Base-by-base conservation (phyloP, 495 filamentous ascomycete species). In the Corynascus novoguineensis region DNA sequence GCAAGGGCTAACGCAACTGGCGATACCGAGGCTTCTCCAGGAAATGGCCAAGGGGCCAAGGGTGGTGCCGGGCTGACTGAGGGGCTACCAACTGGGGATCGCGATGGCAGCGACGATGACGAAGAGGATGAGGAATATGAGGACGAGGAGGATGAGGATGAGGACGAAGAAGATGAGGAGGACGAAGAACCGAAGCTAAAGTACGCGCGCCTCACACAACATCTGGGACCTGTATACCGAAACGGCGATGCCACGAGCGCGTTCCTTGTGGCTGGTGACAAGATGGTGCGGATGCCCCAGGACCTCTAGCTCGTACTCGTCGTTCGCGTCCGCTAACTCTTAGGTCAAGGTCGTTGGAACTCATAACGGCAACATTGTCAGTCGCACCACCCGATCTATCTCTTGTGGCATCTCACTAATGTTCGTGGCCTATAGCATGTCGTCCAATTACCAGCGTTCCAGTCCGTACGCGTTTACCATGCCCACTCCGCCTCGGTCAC, bases 171-270 rank as follows among this genome's bases (percentile, higher is more conserved):
- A 0, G 90, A 95, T 0, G 89, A 88, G 0, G 91, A 95, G 10
- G 92, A 97, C 8, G 92, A 96, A n/a, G 93, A 98, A 68, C 95
- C 93, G 47, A 87, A 84, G 64, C 79, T 98, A 61, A 97, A 98
- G 73, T 96, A 96, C 71, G 85, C 85, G 27, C 83, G 88, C 53
- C 71, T 97, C 55, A 97, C 93, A 14, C 85, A 83, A 48, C 84
- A 86, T 59, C 71, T 97, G 55, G 83, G 79, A 15, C 72, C 86
- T 5, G 83, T 96, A 46, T 98, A 97, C 75, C 84, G 89, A 49
- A 95, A 95, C 74, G 91, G 90, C 54, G 93, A 98, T 78, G 87
- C 90, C 57, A 95, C 92, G 32, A 96, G 92, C 72, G 75, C 88
- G 9, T 95, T 92, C 64, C 73, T 93, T 28, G 89, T 93, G 47